These are phyloP conservation scores for Lactuca saligna DNA, from an alignment of 129 eudicot genomes.

Conservation along the genomic window DNA sequence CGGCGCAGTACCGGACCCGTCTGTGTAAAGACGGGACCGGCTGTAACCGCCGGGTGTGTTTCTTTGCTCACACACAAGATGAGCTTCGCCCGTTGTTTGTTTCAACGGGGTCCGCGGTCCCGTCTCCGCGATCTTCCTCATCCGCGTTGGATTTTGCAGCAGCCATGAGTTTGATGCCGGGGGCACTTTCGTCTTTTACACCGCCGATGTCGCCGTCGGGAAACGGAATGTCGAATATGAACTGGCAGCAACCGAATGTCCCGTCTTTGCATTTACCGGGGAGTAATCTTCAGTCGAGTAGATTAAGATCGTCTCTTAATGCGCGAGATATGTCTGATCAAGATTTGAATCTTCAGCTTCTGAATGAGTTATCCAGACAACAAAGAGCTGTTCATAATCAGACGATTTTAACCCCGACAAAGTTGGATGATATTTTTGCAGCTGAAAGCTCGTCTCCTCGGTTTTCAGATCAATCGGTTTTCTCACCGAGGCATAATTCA, in stretches of 20 bases:
- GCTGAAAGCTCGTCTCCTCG: conserved; percentile 63
- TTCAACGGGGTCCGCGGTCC: conserved; percentile 78
- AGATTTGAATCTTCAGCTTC: conserved; percentile 50
- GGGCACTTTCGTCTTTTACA: conserved; percentile 62
- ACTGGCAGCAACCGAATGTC: conserved; percentile 61
- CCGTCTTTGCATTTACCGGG: conserved; percentile 75
- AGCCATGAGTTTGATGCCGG: conserved; percentile 63
- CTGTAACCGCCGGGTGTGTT: conserved; percentile 72
- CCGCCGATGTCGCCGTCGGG: conserved; percentile 78
- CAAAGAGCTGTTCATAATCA: conserved; percentile 44
- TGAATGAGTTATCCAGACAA: conserved; percentile 51
- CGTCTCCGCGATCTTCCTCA: conserved; percentile 60
- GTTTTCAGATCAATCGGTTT: conserved; percentile 58
- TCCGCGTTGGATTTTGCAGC: conserved; percentile 75
- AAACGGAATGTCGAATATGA: conserved; percentile 46
- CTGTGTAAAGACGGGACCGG: conserved; percentile 70
- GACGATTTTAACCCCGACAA: conserved; percentile 54
- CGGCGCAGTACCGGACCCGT: conserved; percentile 78
- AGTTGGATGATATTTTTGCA: conserved; percentile 68
- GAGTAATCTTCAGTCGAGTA: conserved; percentile 70
- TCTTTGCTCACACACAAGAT: conserved; percentile 76
- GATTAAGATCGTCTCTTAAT: conserved; percentile 68
- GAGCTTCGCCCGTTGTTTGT: conserved; percentile 77
- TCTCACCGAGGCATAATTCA: conserved; percentile 62
- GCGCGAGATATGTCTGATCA: conserved; percentile 69